A percentile compares a stretch with the other conserved stretches of the same genome.
Evolutionary conservation across 768 basidiomycete species (phyloP).

Genomic region (Termitomyces sp.): DNA sequence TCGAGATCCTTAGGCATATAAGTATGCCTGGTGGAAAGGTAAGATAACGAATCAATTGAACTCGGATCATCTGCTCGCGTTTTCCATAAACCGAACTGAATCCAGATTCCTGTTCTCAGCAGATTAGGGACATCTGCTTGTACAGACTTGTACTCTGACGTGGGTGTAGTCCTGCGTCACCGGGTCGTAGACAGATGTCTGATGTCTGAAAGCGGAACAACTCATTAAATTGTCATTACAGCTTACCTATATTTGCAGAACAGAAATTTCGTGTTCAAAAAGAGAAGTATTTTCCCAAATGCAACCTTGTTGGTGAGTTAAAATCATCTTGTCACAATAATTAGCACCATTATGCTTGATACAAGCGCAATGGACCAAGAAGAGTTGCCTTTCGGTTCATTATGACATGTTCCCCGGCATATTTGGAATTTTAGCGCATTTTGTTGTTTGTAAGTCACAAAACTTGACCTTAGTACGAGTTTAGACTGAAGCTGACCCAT

Average conservation of each 20-base stretch:
- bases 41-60: neutral
- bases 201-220: neutral
- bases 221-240: neutral
- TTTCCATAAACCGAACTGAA: neutral
- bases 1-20: neutral
- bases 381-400: neutral
- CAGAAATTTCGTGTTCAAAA: neutral
- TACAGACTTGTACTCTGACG: neutral
- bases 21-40: neutral
- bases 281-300: neutral
- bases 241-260: neutral
- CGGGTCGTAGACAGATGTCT: neutral
- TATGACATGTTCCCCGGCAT: neutral
- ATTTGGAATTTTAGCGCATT: neutral
- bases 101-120: neutral
- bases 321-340: neutral
- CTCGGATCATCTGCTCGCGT: neutral
- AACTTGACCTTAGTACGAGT: neutral
- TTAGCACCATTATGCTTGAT: neutral
- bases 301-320: neutral
- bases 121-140: neutral
- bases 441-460: neutral
- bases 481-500: neutral
- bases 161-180: neutral
- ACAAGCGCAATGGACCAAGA: neutral